Evolutionary conservation across 768 basidiomycete species (phyloP), one percentile per base, ranked within the genome.

Genomic region (Cystobasidium ongulense): DNA sequence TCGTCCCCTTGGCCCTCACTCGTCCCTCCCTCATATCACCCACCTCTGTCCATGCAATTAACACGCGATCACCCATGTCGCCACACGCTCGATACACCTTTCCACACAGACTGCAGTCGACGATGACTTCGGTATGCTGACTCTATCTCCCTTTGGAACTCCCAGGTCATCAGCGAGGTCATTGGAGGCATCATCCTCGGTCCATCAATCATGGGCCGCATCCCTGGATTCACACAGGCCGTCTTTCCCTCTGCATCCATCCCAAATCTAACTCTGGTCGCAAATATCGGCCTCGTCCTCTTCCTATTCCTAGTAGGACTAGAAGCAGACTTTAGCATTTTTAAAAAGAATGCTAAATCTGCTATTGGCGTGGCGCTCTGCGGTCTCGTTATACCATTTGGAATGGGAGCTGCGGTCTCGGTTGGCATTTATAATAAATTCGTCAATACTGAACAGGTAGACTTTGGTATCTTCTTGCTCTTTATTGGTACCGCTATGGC

Each of bases 401-500:
- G 89, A 0, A 80, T 92, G 0, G 92, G 92, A 3, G 89, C 89
- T 86, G 75, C 88, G 0, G 83, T 89, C 52, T 85, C 88, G 0
- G 85, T 92, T 2, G 90, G 88, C 0, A 79, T 92, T 10, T 94
- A 92, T 80, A 81, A 85, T 72, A 82, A 89, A 17, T 75, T 75
- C 46, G 83, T 86, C 59, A 81, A 86, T 65, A 79, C 80, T 0
- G 83, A 81, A 0, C 76, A 75, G 7, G 86, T 90, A 75, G 86
- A 87, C 68, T 89, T 88, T 77, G 89, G 90, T 25, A 86, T 90
- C 80, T 94, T 93, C 81, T 81, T 92, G 38, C 86, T 95, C 29
- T 95, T 95, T 82, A 85, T 87, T 67, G 90, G 89, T 27, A 90
- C 91, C 5, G 89, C 91, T 0, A 84, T 90, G 76, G 87, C 89